Percentiles rank a stretch among this genome's conserved stretches.
Conservation (phyloP, 2,329 filamentous ascomycete species). For the Bipolaris bicolor region DNA sequence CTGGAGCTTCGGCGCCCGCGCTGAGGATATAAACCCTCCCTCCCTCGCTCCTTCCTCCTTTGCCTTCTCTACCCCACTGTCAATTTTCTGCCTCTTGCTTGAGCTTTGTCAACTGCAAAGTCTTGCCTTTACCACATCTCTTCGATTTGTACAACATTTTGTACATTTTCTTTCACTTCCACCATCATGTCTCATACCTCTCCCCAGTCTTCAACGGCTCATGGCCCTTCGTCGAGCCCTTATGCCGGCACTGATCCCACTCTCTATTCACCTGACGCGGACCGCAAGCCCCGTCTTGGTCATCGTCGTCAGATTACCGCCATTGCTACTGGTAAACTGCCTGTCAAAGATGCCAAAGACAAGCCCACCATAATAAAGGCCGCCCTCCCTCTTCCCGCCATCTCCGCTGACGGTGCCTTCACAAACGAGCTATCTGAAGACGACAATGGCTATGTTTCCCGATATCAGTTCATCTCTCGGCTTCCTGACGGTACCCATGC, state of each 20-base stretch:
- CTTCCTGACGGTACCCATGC: constrained; percentile 30
- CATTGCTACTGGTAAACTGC: constrained; percentile 13
- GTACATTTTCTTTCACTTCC: constrained; percentile 8
- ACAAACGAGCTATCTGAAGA: constrained; percentile 36
- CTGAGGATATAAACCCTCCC: constrained; percentile 18
- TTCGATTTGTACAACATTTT: constrained; percentile 20
- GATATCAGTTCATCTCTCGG: constrained; percentile 31
- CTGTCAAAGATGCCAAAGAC: constrained; percentile 11
- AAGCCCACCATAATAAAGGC: constrained; percentile 13
- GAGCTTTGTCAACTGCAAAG: constrained; percentile 22
- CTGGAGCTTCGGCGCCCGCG: background rate
- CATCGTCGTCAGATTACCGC: constrained; percentile 24
- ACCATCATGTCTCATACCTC: constrained; percentile 38
- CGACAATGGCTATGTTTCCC: constrained; percentile 30
- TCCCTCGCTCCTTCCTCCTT: constrained; percentile 22
- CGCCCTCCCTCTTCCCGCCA: constrained; percentile 21
- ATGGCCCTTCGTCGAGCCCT: constrained; percentile 34
- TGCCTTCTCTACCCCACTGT: constrained; percentile 18
- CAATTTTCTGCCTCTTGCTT: constrained; percentile 21
- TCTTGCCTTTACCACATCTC: constrained; percentile 20
- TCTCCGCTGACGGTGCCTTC: constrained; percentile 27
- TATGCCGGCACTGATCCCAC: constrained; percentile 38
- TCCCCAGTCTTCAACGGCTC: constrained; percentile 28
- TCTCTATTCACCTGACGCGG: constrained; percentile 35
- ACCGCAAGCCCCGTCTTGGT: constrained; percentile 22